phyloP scores from a whole-genome alignment of 176 grass and related monocot species.

The Lolium rigidum region DNA sequence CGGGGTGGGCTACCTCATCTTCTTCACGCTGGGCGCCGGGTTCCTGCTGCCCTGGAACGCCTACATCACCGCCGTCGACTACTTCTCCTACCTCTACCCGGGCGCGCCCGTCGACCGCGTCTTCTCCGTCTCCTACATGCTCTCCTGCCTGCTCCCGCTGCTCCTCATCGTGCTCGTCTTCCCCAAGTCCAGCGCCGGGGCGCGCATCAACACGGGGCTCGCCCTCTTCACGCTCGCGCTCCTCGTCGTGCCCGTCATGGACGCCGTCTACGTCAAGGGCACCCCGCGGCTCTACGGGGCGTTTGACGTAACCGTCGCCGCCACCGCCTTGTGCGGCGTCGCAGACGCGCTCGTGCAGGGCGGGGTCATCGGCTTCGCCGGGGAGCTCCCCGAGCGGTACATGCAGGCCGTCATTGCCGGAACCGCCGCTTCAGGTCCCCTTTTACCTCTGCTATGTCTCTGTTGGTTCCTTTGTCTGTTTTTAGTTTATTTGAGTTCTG shows the following conservation, averaged over 20 bases:
- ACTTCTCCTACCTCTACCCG: constrained; percentile 96
- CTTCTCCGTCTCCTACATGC: constrained; percentile 89
- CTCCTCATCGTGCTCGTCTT: constrained; percentile 80
- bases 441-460: neutral
- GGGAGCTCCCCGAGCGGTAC: constrained; percentile 86
- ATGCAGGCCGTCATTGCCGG: constrained; percentile 91
- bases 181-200: constrained; percentile 61
- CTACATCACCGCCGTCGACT: constrained; percentile 99
- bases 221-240: constrained; percentile 69
- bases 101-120: constrained; percentile 75
- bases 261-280: constrained; percentile 77
- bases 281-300: constrained; percentile 54
- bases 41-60: constrained; percentile 97
- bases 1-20: constrained; percentile 67
- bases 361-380: constrained; percentile 81
- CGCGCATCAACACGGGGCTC: constrained; percentile 82
- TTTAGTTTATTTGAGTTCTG: neutral
- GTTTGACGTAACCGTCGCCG: constrained; percentile 76
- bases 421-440: constrained; percentile 75
- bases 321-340: constrained; percentile 62
- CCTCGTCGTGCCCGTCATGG: constrained; percentile 79
- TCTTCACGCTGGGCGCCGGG: constrained; percentile 82
- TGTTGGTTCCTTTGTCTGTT: neutral
- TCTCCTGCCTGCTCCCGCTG: constrained; percentile 62
- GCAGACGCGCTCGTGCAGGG: constrained; percentile 94